A percentile compares a stretch with the other conserved stretches of the same genome.
Evolutionary conservation across 768 basidiomycete genomes (phyloP).

Genomic region (Lactarius sanguifluus): DNA sequence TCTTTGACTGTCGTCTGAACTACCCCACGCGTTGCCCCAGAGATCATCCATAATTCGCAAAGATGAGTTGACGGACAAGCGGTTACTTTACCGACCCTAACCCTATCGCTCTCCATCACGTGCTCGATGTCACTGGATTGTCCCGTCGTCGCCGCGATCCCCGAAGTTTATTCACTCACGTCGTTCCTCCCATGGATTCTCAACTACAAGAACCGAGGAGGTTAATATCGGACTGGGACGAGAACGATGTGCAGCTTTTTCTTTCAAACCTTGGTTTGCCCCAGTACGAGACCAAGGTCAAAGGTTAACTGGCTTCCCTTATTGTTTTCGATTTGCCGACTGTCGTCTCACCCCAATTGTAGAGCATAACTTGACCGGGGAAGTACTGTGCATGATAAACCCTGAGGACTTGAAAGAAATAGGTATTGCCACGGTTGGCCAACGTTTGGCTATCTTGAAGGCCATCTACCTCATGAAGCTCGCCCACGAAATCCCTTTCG

Average conservation of each 20-base stretch:
- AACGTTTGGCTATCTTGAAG: conserved; percentile 88
- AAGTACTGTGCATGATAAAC: conserved; percentile 81
- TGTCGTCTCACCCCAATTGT: conserved; percentile 23
- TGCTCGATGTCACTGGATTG: neutral
- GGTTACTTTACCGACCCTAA: neutral
- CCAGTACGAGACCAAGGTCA: conserved; percentile 81
- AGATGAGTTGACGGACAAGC: neutral
- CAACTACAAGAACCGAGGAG: conserved; percentile 34
- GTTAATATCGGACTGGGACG: conserved; percentile 63
- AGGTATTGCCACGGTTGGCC: conserved; percentile 88
- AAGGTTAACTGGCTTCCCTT: conserved; percentile 51
- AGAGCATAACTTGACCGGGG: conserved; percentile 94
- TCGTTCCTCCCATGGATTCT: conserved; percentile 34
- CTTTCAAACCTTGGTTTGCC: conserved; percentile 73
- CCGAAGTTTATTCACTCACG: conserved; percentile 9
- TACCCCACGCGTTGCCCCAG: conserved; percentile 72
- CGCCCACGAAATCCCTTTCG: conserved; percentile 77
- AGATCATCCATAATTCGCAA: conserved; percentile 62
- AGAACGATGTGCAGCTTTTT: conserved; percentile 78
- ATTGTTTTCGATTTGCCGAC: conserved; percentile 24
- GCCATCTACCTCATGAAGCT: conserved; percentile 89
- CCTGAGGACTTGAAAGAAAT: conserved; percentile 82
- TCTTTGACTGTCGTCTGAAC: conserved; percentile 36
- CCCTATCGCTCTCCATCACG: conserved; percentile 11
- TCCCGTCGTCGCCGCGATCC: conserved; percentile 9